phyloP scores from a whole-genome alignment of 495 filamentous ascomycete species.

The Podospora sp. region DNA sequence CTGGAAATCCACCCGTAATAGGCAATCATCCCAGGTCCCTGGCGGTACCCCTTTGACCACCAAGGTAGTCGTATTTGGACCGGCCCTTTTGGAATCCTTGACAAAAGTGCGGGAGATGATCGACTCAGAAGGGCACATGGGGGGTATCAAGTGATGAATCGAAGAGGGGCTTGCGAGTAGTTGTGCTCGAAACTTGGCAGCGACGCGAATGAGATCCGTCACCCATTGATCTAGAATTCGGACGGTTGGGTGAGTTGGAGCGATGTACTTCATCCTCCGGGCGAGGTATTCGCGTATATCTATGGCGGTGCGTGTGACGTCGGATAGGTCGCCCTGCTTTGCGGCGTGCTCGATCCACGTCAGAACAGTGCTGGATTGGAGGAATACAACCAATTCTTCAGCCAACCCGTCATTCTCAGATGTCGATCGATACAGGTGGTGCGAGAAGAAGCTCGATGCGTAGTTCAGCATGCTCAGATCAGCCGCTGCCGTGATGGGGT shows the following conservation, averaged over 20 bases:
- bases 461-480: conserved; percentile 33
- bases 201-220: conserved; percentile 39
- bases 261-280: conserved; percentile 28
- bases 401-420: conserved; percentile 25
- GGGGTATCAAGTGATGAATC: conserved; percentile 39
- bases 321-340: conserved; percentile 21
- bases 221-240: conserved; percentile 31
- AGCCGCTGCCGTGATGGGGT: not conserved
- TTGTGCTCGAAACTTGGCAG: conserved; percentile 36
- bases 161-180: conserved; percentile 36
- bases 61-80: not conserved
- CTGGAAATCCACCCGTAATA: conserved; percentile 31
- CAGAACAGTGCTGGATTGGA: conserved; percentile 28
- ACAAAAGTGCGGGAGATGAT: conserved; percentile 28
- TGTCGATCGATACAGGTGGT: conserved; percentile 29
- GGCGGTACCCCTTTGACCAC: conserved; percentile 23
- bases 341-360: conserved; percentile 38
- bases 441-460: conserved; percentile 32
- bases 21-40: conserved; percentile 37
- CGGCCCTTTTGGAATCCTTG: not conserved
- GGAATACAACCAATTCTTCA: conserved; percentile 25
- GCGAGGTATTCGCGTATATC: conserved; percentile 36
- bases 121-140: conserved; percentile 39
- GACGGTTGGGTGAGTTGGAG: conserved; percentile 27
- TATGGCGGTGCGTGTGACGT: conserved; percentile 28